Base-by-base conservation (phyloP, 768 basidiomycete species). In the Candolleomyces efflorescens region DNA sequence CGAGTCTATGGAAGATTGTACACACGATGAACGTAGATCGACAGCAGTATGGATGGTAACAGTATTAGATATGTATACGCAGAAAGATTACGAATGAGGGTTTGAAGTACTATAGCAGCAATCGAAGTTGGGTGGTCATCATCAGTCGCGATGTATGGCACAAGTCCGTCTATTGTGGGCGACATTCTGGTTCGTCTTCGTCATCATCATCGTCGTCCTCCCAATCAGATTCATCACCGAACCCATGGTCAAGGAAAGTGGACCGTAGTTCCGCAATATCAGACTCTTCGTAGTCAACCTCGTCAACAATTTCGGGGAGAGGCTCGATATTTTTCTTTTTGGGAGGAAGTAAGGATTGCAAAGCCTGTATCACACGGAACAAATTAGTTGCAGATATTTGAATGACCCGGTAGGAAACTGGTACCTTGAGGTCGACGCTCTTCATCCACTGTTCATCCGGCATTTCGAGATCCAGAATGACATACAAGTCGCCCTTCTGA, bases 401-500 rank as follows among this genome's bases (percentile, higher is more conserved):
- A 58, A 15, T 32, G 32, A 11, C 41, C 38, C 20, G 26, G 23
- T 15, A 26, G 10, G 7, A 39, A 12, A 1, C 6, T 6, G 53
- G 60, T 60, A 91, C 92, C 70, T 79, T 73, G 46, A 67, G 67
- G 65, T 94, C 86, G 26, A 88, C 74, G 2, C 75, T 79, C 62
- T 74, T 78, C 26, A 94, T 73, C 94, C 94, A 98, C 43, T 84
- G 75, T 51, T 81, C 77, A 57, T 78, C 77, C 12, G 95, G 95
- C 92, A 95, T 94, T 72, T 97, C 94, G 53, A 98, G 79, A 56
- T 88, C 82, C 54, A 97, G 82, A 53, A 87, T 80, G 56, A 98
- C 78, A 64, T 87, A 92, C 39, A 98, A 75, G 65, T 95, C 87
- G 11, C 94, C 94, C 69, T 85, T 88, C 60, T 78, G 72, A 54